Evolutionary conservation across 2,329 filamentous ascomycete genomes (phyloP), one percentile per base, ranked within the genome.

Genomic region (Penicillium sp.): DNA sequence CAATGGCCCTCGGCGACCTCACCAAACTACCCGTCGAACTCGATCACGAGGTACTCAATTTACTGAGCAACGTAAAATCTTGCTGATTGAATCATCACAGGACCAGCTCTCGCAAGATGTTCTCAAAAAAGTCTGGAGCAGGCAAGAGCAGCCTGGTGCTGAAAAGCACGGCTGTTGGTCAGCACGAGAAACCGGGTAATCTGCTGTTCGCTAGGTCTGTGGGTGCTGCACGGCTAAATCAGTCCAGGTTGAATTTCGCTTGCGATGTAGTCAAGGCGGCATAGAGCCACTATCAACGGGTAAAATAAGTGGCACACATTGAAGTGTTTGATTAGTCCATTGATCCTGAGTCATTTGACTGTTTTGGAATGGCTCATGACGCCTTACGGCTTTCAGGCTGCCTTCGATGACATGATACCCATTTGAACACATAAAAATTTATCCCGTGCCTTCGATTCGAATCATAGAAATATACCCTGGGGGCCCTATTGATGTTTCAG

Each of bases 171-270:
- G 28, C 22, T 8, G 8, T 52, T 13, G 49, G 40, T n/a, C 3
- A 16, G 8, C 6, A 40, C 19, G 22, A 26, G 13, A 14, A 26
- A 16, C 22, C 33, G 13, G 13, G 26, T 26, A 38, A 40, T 19
- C 49, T 35, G 33, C 33, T 52, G 35, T 52, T 52, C 40, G 49
- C 49, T 52, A 33, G 6, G 14, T 52, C 49, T 4, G 14, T 52
- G 30, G 49, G 6, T 52, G 49, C 49, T 52, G 49, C 49, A 52
- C 33, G 49, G 49, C 33, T 52, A 40, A 38, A 52, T 38, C n/a
- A 26, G 49, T 16, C 40, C 26, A 37, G 33, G 26, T 38, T 19
- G 7, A 33, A 52, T 52, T 25, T 26, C 16, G 22, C n/a, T 19
- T 22, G 16, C 19, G 46, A 51, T 35, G 46, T 35, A 51, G 16